Evolutionary conservation across 2,329 filamentous ascomycete genomes (phyloP), one percentile per base, ranked within the genome.

Genomic region (Sporothrix brunneoviolacea): DNA sequence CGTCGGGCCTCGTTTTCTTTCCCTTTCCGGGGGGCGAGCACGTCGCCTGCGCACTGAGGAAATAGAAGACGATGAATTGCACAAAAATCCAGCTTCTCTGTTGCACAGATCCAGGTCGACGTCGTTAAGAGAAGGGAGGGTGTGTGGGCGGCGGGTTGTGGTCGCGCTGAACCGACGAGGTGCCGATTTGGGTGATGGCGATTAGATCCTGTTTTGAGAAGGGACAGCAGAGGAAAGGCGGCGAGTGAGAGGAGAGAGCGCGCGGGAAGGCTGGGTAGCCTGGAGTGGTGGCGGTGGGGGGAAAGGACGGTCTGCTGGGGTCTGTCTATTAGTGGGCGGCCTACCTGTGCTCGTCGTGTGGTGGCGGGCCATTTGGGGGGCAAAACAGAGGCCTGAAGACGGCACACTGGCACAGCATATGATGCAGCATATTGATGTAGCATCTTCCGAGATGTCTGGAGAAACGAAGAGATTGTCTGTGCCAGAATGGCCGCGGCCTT

Each of bases 161-260:
- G 42, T 51, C 8, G 18, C 22, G 28, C 9, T 46, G 49, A 46
- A 51, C 42, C 50, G 38, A 42, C 49, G 37, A 43, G 24, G 50
- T n/a, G 50, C 50, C 50, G 50, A 43, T 48, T 52, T 21, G 40
- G 35, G 38, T n/a, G 22, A 42, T 42, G 42, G 42, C 38, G 46
- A 41, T 48, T 41, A 48, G 46, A 48, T 48, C 18, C 36, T 19
- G 38, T 35, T 32, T 38, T 21, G 37, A 50, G 48, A 46, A 30
- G 8, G 16, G 18, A 16, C 28, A 30, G 40, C 22, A 39, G 35
- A 19, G 28, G 33, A 36, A 47, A 44, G 39, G 45, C 48, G 42
- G 48, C 42, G 43, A 54, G 49, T 52, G 24, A 50, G 51, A 54
- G 10, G 22, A 13, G 24, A 19, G 38, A 18, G 40, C 9, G 16